These are phyloP conservation scores for Telfairia occidentalis DNA, from an alignment of 331 rosid genomes.

Conservation along the genomic window DNA sequence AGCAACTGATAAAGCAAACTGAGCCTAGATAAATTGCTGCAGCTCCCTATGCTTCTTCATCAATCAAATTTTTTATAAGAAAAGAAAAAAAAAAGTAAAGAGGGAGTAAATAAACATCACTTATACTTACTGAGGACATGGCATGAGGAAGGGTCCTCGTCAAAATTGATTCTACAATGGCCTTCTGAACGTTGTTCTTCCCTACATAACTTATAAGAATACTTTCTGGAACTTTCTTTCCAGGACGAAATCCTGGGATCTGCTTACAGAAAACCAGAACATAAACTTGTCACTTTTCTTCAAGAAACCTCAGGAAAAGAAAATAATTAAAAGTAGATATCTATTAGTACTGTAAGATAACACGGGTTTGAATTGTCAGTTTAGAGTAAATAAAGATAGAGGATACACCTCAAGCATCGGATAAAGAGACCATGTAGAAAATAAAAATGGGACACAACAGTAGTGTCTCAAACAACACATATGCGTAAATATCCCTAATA, in stretches of 20 bases:
- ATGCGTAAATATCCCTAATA: neutral
- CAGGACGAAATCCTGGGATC: constrained; percentile 88
- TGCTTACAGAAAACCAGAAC: constrained; percentile 18
- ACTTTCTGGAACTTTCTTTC: constrained; percentile 64
- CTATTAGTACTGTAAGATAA: neutral
- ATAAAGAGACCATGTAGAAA: neutral
- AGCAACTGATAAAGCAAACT: constrained; percentile 2
- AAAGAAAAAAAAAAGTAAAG: neutral
- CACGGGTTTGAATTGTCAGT: neutral
- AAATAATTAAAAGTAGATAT: neutral
- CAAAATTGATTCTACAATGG: constrained; percentile 72
- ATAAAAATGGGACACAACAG: neutral
- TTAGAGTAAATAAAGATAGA: neutral
- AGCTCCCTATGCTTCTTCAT: neutral
- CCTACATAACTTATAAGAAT: constrained; percentile 61
- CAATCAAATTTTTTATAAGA: neutral
- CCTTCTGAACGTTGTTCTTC: constrained; percentile 51
- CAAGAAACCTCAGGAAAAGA: neutral
- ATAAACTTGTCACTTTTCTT: constrained; percentile 12
- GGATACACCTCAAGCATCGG: neutral
- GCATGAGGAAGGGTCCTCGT: constrained; percentile 91
- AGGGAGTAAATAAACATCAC: neutral
- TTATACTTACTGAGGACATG: constrained; percentile 44
- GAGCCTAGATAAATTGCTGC: neutral
- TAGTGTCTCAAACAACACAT: neutral